These are phyloP conservation scores for Populus alba DNA, from an alignment of 345 rosid species.

Conservation along the genomic window DNA sequence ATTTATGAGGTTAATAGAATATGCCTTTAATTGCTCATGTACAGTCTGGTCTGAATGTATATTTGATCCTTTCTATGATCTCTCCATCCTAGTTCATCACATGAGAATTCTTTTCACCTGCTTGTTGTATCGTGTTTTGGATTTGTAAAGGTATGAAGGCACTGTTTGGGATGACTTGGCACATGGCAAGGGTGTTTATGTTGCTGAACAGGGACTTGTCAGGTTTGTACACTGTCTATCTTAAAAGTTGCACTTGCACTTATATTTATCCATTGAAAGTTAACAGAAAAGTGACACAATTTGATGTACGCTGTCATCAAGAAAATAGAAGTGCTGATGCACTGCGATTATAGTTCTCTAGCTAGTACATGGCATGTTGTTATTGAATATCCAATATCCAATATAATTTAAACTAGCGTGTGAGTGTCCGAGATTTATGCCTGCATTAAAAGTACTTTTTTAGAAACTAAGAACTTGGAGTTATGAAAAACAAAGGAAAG, in stretches of 20 bases:
- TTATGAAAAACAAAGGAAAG: no score
- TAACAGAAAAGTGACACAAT: neutral
- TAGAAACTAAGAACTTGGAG: no score
- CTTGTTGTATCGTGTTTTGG: conserved; percentile 12
- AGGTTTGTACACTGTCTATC: conserved; percentile 43
- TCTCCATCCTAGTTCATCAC: neutral
- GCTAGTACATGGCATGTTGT: neutral
- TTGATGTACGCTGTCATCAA: no score
- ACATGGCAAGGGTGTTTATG: conserved; percentile 91
- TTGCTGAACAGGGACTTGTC: conserved; percentile 74
- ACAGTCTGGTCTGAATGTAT: neutral
- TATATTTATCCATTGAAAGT: conserved; percentile 1
- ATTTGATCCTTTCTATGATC: neutral
- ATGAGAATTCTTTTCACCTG: neutral
- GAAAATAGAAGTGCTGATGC: neutral
- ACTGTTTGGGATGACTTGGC: conserved; percentile 96
- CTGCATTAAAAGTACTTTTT: no score
- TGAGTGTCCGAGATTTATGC: neutral
- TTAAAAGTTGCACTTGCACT: neutral
- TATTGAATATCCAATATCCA: neutral
- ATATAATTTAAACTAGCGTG: neutral
- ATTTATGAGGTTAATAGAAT: neutral
- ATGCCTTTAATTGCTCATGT: neutral
- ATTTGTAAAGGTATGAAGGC: conserved; percentile 72
- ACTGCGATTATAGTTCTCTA: neutral